phyloP scores from a whole-genome alignment of 2,329 filamentous ascomycete species.

The Zymoseptoria tritici region DNA sequence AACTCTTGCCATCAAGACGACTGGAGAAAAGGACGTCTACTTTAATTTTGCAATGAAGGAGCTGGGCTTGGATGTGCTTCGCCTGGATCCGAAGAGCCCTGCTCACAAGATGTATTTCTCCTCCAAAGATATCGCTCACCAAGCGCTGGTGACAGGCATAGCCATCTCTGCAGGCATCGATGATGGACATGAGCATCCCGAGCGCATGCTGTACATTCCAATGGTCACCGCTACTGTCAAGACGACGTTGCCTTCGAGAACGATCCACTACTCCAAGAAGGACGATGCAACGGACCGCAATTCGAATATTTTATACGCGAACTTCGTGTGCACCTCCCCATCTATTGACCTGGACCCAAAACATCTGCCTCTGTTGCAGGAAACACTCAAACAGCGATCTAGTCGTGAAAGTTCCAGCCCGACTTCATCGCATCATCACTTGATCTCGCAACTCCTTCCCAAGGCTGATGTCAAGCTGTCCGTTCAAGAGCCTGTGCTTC shows the following conservation, averaged over 20 bases:
- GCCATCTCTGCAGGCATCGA: constrained; percentile 89
- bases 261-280: constrained; percentile 68
- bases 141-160: constrained; percentile 83
- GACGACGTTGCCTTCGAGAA: constrained; percentile 91
- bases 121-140: constrained; percentile 83
- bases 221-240: constrained; percentile 96
- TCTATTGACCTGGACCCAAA: constrained; percentile 88
- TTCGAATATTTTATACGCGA: constrained; percentile 91
- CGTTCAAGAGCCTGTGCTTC: constrained; percentile 88
- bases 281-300: constrained; percentile 72
- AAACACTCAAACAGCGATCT: constrained; percentile 52
- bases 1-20: constrained; percentile 61
- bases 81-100: constrained; percentile 83
- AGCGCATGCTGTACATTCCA: constrained; percentile 84
- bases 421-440: constrained; percentile 41
- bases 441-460: constrained; percentile 85
- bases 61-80: constrained; percentile 83
- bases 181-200: constrained; percentile 76
- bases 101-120: constrained; percentile 99
- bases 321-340: constrained; percentile 91
- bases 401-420: constrained; percentile 1
- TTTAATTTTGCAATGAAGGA: constrained; percentile 94
- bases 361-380: constrained; percentile 77
- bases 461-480: constrained; percentile 94
- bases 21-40: constrained; percentile 62